phyloP scores from a whole-genome alignment of 2,329 filamentous ascomycete species.

The Pseudogymnoascus sp. region DNA sequence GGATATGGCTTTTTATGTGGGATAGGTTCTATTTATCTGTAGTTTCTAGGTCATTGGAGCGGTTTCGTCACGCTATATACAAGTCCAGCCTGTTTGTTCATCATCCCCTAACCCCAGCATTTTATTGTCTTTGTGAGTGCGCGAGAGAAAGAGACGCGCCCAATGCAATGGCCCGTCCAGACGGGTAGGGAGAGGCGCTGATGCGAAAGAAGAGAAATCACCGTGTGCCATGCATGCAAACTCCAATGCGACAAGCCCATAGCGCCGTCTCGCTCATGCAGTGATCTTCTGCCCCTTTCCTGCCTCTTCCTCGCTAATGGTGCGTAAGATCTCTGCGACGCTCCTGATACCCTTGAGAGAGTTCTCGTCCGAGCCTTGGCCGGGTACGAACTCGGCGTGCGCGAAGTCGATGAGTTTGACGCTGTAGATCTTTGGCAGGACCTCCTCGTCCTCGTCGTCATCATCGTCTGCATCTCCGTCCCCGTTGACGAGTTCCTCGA shows the following conservation, averaged over 20 bases:
- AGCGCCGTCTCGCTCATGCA: background rate
- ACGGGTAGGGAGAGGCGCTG: background rate
- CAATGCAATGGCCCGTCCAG: background rate
- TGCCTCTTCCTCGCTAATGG: background rate
- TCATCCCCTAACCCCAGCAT: background rate
- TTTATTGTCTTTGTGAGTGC: background rate
- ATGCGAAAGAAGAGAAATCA: constrained; percentile 1
- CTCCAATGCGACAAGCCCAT: constrained; percentile 3
- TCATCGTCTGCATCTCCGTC: constrained; percentile 37
- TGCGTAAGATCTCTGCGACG: constrained; percentile 57
- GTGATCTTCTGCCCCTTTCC: background rate
- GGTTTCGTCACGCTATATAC: constrained; percentile 5
- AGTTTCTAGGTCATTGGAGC: constrained; percentile 3
- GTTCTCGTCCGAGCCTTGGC: constrained; percentile 81
- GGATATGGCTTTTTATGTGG: background rate
- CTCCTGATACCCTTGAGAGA: constrained; percentile 66
- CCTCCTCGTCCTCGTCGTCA: constrained; percentile 47
- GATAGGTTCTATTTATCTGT: constrained; percentile 5
- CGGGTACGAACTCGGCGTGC: constrained; percentile 74
- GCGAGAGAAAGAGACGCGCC: background rate
- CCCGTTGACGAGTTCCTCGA: constrained; percentile 23
- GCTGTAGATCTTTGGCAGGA: constrained; percentile 60
- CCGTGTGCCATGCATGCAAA: background rate
- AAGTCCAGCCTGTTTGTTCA: constrained; percentile 2
- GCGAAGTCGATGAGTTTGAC: constrained; percentile 96